Percentiles rank a stretch among this genome's conserved stretches.
phyloP scores from a whole-genome alignment of 148 eudicot species.

The Suaeda aralocaspica region DNA sequence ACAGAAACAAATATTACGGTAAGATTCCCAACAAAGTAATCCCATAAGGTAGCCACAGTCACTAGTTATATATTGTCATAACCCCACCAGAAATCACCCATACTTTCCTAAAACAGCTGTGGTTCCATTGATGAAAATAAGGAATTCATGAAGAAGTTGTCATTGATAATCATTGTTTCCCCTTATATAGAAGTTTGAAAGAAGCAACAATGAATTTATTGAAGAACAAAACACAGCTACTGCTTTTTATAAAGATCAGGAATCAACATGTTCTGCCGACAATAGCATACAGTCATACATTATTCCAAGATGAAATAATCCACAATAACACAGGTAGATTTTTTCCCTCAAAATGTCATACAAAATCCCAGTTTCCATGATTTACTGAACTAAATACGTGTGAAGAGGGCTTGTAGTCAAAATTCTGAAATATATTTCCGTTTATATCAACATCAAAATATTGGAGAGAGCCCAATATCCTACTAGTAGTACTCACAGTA shows the following conservation, averaged over 20 bases:
- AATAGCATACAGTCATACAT: background rate
- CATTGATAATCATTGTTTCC: background rate
- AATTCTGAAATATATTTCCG: background rate
- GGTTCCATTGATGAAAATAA: background rate
- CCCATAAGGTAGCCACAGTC: constrained; percentile 3
- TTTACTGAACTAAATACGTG: background rate
- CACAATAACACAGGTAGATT: background rate
- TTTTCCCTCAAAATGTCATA: background rate
- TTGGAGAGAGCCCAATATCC: background rate
- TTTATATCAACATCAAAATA: background rate
- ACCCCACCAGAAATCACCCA: background rate
- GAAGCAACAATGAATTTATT: background rate
- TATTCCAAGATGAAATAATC: background rate
- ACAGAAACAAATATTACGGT: background rate
- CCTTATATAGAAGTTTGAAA: background rate
- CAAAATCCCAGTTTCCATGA: background rate
- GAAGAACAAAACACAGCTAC: background rate
- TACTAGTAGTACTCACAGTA: background rate
- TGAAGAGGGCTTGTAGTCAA: background rate
- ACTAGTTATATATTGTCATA: background rate
- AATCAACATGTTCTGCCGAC: too few relatives aligned
- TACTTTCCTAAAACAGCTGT: background rate
- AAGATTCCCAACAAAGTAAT: background rate
- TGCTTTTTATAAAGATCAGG: background rate
- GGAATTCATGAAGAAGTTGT: background rate